Conservation (phyloP, 495 filamentous ascomycete genomes). For the Astrothelium subdiscretum region DNA sequence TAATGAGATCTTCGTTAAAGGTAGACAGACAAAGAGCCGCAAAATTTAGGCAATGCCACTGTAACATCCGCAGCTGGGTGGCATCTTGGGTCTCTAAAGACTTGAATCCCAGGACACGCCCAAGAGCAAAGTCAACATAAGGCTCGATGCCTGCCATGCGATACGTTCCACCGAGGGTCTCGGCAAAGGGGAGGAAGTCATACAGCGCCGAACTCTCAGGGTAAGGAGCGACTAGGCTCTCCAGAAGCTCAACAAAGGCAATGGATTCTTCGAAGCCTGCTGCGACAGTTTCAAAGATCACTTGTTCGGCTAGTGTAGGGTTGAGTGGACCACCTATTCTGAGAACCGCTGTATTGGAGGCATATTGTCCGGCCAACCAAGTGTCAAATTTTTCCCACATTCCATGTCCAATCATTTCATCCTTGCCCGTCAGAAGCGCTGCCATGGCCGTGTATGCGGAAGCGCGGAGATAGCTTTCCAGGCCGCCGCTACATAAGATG, state of each 20-base stretch:
- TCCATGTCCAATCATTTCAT: slow-evolving; percentile 41
- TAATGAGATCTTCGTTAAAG: slow-evolving; percentile 87
- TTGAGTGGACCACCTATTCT: slow-evolving; percentile 26
- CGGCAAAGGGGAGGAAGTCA: slow-evolving; percentile 75
- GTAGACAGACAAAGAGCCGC: slow-evolving; percentile 58
- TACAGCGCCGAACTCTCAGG: slow-evolving; percentile 46
- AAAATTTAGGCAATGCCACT: slow-evolving; percentile 68
- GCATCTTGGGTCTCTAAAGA: slow-evolving; percentile 47
- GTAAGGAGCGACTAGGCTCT: slow-evolving; percentile 52
- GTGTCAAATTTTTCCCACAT: slow-evolving; percentile 64
- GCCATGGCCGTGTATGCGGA: slow-evolving; percentile 59
- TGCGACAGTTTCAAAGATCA: slow-evolving; percentile 2
- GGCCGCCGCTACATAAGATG: slow-evolving; percentile 52
- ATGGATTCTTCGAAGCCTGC: slow-evolving; percentile 33
- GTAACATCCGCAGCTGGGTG: slow-evolving; percentile 55
- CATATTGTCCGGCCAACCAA: slow-evolving; percentile 42
- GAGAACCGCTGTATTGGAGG: background rate
- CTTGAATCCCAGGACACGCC: slow-evolving; percentile 54
- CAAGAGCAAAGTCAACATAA: slow-evolving; percentile 82
- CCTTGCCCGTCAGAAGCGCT: slow-evolving; percentile 56
- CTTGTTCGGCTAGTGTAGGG: slow-evolving; percentile 11
- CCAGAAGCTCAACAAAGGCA: slow-evolving; percentile 65
- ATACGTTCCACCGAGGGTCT: slow-evolving; percentile 65
- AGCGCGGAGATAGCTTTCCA: slow-evolving; percentile 63
- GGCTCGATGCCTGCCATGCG: slow-evolving; percentile 80